A percentile compares a stretch with the other conserved stretches of the same genome.
Conservation (phyloP, 495 filamentous ascomycete genomes). For the Astrothelium macrocarpum region DNA sequence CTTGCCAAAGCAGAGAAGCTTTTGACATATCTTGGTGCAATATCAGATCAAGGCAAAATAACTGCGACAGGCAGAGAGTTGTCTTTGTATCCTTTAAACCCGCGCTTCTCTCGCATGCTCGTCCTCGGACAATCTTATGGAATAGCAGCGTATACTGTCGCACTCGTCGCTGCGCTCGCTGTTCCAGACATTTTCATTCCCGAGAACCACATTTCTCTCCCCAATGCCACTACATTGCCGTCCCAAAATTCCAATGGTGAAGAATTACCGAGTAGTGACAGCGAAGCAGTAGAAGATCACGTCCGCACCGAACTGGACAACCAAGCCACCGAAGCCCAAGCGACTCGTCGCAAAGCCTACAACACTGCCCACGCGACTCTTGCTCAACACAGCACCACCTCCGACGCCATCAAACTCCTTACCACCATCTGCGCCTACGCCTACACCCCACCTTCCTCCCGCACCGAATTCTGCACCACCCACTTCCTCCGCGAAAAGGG, state of each 20-base stretch:
- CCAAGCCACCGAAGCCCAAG: constrained; percentile 44
- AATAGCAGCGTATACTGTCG: constrained; percentile 78
- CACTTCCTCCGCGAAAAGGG: constrained; percentile 81
- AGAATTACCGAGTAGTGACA: constrained; percentile 30
- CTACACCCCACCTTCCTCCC: constrained; percentile 53
- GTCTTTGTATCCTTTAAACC: constrained; percentile 78
- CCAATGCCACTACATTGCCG: constrained; percentile 19
- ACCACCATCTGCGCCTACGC: constrained; percentile 76
- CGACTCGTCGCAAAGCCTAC: constrained; percentile 58
- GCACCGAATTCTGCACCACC: constrained; percentile 53
- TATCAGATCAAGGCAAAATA: constrained; percentile 52
- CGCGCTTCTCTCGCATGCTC: constrained; percentile 84
- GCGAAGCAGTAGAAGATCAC: constrained; percentile 16
- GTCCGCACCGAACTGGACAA: constrained; percentile 57
- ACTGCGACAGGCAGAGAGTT: constrained; percentile 70
- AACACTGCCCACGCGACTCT: constrained; percentile 68
- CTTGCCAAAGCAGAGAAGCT: constrained; percentile 81
- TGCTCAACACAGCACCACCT: constrained; percentile 67
- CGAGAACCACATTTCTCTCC: constrained; percentile 63
- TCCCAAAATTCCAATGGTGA: background rate
- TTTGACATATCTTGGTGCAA: constrained; percentile 46
- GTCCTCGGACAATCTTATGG: constrained; percentile 74
- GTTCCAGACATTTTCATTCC: constrained; percentile 83
- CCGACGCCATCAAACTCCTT: constrained; percentile 84
- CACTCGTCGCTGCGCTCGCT: constrained; percentile 78